Evolutionary conservation across 202 grass and related monocot genomes (phyloP), one percentile per base, ranked within the genome.

Genomic region (Carex sylvatica): DNA sequence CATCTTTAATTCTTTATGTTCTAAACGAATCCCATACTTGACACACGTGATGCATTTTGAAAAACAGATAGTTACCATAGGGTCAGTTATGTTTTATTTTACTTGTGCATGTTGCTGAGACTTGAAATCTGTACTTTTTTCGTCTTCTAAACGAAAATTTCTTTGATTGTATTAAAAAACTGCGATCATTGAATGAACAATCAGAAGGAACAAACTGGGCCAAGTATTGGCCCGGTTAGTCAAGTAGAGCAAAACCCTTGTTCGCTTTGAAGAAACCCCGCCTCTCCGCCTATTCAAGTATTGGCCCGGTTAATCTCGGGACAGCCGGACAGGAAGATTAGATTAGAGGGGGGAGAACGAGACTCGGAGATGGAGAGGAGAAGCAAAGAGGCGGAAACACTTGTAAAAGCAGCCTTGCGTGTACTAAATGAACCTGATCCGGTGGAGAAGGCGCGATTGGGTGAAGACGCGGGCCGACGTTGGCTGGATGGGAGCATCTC

Each of bases 381-480:
- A 31, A 19, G 10, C 19, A 64, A 30, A 81, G 64, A 54, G 63
- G n/a, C n/a, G 15, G 81, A 85, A 88, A 90, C 94, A 54, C 80
- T 97, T 79, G 91, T 97, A 70, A 89, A 94, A 65, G 92, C 87
- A 77, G 89, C 94, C 11, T 79, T 94, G 86, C 83, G 91, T 83
- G 79, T 97, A 73, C 88, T 94, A 52, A 84, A 84, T 47, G 88
- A 83, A 68, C 75, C 88, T 15, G 88, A 94, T 78, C 91, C 91
- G 5, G 86, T 94, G 46, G 88, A 90, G 86, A 97, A 94, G 88
- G 94, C 94, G 44, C 86, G 91, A 8, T 69, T 97, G 1, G 91
- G 91, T 3, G 89, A 92, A 36, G 82, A 82, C 18, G 82, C 80
- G 23, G 91, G 91, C 44, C 24, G 83, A 13, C 31, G 75, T 35